These are phyloP conservation scores for Senna siamea DNA, from an alignment of 306 rosid genomes.

Conservation along the genomic window DNA sequence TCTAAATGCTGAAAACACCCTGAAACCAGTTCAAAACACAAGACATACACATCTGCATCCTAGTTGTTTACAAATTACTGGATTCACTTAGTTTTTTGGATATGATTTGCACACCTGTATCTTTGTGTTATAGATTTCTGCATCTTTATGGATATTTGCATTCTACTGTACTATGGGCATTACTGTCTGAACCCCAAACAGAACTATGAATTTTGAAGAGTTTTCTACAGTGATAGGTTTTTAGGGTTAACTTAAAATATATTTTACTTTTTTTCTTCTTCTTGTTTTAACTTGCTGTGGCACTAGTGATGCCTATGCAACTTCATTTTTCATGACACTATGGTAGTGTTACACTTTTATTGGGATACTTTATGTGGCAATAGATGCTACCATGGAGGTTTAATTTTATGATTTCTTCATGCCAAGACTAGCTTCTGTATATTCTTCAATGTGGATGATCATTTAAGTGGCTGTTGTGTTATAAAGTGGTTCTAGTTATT, in stretches of 20 bases:
- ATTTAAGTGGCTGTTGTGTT: conserved; percentile 1
- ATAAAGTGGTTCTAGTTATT: conserved; percentile 6
- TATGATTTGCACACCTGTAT: no score
- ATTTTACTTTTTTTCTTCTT: neutral
- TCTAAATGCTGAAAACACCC: neutral
- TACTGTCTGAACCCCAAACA: neutral
- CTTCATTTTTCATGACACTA: neutral
- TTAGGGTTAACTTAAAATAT: neutral
- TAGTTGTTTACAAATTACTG: neutral
- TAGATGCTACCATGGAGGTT: neutral
- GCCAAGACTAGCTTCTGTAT: neutral
- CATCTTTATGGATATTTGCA: neutral
- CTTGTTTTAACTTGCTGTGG: neutral
- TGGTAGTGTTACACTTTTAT: neutral
- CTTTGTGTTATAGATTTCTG: neutral
- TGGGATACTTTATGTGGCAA: neutral
- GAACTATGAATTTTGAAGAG: neutral
- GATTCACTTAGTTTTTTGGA: neutral
- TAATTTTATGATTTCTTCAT: neutral
- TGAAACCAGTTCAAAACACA: conserved; percentile 3
- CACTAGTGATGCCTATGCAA: neutral
- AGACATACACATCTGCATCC: neutral
- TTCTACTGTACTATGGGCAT: neutral
- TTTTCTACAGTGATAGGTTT: neutral
- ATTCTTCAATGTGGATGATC: conserved; percentile 2